Conservation (phyloP, 371 early-diverging fungal genomes). For the Modicella reniformis region DNA sequence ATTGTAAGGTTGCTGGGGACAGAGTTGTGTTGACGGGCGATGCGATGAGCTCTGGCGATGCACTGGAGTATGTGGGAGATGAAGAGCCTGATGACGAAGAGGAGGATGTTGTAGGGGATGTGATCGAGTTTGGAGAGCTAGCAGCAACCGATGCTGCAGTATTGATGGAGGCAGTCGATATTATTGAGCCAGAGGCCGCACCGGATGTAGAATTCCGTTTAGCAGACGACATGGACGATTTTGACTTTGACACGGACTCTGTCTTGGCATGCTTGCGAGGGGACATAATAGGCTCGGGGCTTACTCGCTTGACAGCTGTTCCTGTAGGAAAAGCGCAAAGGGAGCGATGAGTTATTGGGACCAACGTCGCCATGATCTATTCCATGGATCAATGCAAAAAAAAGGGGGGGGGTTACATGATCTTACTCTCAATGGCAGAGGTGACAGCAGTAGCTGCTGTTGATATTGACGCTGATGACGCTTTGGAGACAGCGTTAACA, state of each 20-base stretch:
- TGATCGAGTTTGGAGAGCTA: too few species aligned
- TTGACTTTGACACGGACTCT: constrained; percentile 11
- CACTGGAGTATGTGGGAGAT: too few species aligned
- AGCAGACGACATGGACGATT: too few species aligned
- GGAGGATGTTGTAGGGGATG: not conserved
- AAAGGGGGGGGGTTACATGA: too few species aligned
- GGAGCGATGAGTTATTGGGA: not conserved
- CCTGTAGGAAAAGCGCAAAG: too few species aligned
- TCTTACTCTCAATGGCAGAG: too few species aligned
- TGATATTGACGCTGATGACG: not conserved
- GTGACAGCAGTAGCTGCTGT: not conserved
- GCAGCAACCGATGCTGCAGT: too few species aligned
- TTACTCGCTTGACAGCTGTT: constrained; percentile 25
- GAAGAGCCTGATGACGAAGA: not conserved
- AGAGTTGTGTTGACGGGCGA: constrained; percentile 40
- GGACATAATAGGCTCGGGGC: constrained; percentile 29
- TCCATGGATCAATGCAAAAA: too few species aligned
- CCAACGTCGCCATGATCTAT: too few species aligned
- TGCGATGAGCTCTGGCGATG: too few species aligned
- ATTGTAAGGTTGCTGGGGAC: constrained; percentile 47
- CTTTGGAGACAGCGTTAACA: too few species aligned
- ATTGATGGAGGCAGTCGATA: constrained; percentile 8
- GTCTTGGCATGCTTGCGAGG: constrained; percentile 35
- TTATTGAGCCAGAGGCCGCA: not conserved
- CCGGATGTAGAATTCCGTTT: too few species aligned